phyloP scores from a whole-genome alignment of 1,284 basidiomycete genomes.

The Meripilus lineatus region DNA sequence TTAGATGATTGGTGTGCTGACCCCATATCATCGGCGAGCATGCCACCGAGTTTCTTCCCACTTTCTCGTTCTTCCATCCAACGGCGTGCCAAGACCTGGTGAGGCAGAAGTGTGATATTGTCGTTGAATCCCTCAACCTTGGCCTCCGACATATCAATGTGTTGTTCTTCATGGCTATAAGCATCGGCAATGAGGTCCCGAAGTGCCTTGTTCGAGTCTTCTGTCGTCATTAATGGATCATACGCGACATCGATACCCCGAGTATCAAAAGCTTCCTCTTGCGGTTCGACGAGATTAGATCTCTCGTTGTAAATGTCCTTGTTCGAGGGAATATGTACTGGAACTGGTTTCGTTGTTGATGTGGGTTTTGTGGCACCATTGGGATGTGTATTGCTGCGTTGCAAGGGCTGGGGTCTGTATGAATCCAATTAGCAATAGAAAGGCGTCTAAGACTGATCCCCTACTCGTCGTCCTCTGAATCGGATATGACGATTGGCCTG shows the following conservation, averaged over 20 bases:
- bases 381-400: neutral
- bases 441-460: neutral
- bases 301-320: constrained; percentile 6
- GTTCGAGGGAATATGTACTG: constrained; percentile 16
- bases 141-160: constrained; percentile 60
- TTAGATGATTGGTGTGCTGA: constrained; percentile 26
- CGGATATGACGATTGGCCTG: constrained; percentile 20
- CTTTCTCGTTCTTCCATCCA: constrained; percentile 90
- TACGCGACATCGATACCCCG: too few relatives aligned
- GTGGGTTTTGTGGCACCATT: neutral
- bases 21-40: constrained; percentile 93
- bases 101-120: constrained; percentile 71
- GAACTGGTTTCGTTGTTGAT: constrained; percentile 9
- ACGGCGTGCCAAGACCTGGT: constrained; percentile 78
- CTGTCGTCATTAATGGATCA: constrained; percentile 32
- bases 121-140: constrained; percentile 70
- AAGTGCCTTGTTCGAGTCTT: constrained; percentile 61
- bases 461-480: constrained; percentile 21
- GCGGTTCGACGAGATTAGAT: constrained; percentile 2
- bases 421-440: neutral
- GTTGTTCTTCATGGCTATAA: constrained; percentile 27
- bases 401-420: constrained; percentile 1
- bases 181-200: constrained; percentile 53
- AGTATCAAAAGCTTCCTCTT: too few relatives aligned
- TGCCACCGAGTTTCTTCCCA: constrained; percentile 79